phyloP scores from a whole-genome alignment of 768 basidiomycete genomes.

The Vararia minispora region DNA sequence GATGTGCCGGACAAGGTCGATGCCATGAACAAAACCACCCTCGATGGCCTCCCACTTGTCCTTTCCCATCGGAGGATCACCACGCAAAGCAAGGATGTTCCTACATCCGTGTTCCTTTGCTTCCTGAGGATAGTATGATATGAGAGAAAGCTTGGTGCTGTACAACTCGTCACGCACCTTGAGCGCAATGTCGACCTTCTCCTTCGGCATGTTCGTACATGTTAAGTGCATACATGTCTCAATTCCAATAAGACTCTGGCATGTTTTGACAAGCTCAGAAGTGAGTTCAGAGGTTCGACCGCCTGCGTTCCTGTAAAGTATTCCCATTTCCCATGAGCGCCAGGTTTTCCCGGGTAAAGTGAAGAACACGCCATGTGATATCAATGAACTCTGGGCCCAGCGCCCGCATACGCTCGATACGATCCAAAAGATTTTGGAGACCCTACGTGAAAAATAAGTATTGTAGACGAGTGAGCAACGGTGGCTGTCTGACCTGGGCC shows the following conservation, averaged over 20 bases:
- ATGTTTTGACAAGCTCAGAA: conserved; percentile 88
- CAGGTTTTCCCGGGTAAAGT: conserved; percentile 4
- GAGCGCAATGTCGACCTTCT: conserved; percentile 89
- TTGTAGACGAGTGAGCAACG: conserved; percentile 4
- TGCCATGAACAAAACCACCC: conserved; percentile 81
- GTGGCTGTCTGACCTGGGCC: conserved; percentile 54
- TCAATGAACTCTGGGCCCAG: conserved; percentile 97
- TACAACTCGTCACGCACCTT: conserved; percentile 49
- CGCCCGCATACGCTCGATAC: conserved; percentile 95
- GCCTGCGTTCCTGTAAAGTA: conserved; percentile 77
- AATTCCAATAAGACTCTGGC: conserved; percentile 84
- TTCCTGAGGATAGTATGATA: conserved; percentile 40
- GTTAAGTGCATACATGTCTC: conserved; percentile 99
- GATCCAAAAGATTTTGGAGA: conserved; percentile 91
- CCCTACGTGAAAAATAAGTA: conserved; percentile 36
- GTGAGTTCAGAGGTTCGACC: conserved; percentile 93
- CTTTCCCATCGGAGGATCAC: conserved; percentile 83
- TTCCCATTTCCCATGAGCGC: conserved; percentile 3
- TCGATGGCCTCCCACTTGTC: conserved; percentile 90
- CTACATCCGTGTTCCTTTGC: conserved; percentile 84
- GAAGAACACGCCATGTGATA: conserved; percentile 68
- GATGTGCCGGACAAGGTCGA: conserved; percentile 88
- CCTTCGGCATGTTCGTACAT: conserved; percentile 96
- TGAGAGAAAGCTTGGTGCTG: conserved; percentile 3
- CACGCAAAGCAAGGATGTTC: conserved; percentile 88